phyloP scores from a whole-genome alignment of 164 flowering plant genomes.

The Annona cherimola region DNA sequence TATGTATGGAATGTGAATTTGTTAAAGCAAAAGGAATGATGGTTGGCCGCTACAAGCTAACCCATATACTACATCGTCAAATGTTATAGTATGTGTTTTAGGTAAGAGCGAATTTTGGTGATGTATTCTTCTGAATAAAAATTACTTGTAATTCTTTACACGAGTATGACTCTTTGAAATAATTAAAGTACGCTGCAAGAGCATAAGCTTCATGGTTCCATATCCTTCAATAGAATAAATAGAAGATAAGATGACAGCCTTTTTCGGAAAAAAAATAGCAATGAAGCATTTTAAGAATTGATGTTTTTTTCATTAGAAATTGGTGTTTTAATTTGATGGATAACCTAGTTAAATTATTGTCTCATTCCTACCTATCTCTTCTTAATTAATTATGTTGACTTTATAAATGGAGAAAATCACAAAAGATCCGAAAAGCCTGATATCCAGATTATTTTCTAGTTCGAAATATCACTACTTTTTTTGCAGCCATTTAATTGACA shows the following conservation, averaged over 20 bases:
- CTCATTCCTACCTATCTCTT: not conserved
- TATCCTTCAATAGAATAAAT: not conserved
- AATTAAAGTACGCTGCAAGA: not conserved
- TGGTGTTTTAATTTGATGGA: not conserved
- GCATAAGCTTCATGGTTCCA: not conserved
- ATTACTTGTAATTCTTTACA: not conserved
- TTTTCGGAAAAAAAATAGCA: not conserved
- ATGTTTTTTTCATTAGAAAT: too few relatives aligned
- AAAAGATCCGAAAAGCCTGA: not conserved
- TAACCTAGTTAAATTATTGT: not conserved
- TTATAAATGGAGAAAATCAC: not conserved
- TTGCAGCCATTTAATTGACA: not conserved
- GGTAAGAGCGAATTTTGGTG: constrained; percentile 2
- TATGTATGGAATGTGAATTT: not conserved
- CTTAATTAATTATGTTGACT: not conserved
- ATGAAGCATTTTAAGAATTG: not conserved
- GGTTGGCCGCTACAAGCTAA: constrained; percentile 3
- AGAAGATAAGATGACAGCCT: not conserved
- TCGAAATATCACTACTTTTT: not conserved
- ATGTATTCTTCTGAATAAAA: not conserved
- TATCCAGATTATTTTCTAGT: not conserved
- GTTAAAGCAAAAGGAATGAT: constrained; percentile 13
- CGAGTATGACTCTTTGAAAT: not conserved
- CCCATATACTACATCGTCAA: not conserved
- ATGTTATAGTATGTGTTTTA: constrained; percentile 2